Evolutionary conservation across 257 asterid genomes (phyloP).

Genomic region (Anisodus acutangulus): DNA sequence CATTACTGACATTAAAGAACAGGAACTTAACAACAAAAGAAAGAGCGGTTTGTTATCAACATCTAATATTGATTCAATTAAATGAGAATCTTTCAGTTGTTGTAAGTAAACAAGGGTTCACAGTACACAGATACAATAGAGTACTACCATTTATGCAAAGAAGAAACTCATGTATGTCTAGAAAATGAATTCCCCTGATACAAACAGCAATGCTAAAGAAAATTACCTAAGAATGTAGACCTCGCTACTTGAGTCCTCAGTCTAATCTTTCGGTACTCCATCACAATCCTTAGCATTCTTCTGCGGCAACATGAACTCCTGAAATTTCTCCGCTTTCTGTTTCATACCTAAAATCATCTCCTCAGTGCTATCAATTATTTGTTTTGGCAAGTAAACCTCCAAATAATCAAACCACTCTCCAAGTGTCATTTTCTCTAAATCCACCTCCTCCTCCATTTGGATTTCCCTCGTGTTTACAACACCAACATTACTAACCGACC

Average conservation of each 20-base stretch:
- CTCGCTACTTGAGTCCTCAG: not conserved
- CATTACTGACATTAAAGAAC: not conserved
- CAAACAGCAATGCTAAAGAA: conserved; percentile 17
- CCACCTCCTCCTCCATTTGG: conserved; percentile 36
- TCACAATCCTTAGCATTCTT: conserved; percentile 40
- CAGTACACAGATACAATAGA: conserved; percentile 8
- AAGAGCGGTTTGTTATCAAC: not conserved
- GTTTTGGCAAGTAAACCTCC: conserved; percentile 61
- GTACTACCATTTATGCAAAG: not conserved
- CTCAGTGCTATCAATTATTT: conserved; percentile 64
- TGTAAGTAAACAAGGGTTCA: not conserved
- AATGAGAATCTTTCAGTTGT: conserved; percentile 11
- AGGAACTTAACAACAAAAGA: not conserved
- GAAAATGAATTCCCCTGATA: not conserved
- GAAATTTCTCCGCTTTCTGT: conserved; percentile 56
- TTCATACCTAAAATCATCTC: conserved; percentile 66
- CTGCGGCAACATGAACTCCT: conserved; percentile 60
- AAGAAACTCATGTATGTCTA: not conserved
- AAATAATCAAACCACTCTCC: conserved; percentile 71
- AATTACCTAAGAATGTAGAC: conserved; percentile 1
- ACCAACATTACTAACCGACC: conserved; percentile 44
- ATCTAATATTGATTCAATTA: not conserved
- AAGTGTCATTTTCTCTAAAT: conserved; percentile 64
- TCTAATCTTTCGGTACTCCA: conserved; percentile 1
- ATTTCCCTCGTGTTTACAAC: conserved; percentile 29